These are phyloP conservation scores for Russula sp. DNA, from an alignment of 768 basidiomycete genomes.

Conservation along the genomic window DNA sequence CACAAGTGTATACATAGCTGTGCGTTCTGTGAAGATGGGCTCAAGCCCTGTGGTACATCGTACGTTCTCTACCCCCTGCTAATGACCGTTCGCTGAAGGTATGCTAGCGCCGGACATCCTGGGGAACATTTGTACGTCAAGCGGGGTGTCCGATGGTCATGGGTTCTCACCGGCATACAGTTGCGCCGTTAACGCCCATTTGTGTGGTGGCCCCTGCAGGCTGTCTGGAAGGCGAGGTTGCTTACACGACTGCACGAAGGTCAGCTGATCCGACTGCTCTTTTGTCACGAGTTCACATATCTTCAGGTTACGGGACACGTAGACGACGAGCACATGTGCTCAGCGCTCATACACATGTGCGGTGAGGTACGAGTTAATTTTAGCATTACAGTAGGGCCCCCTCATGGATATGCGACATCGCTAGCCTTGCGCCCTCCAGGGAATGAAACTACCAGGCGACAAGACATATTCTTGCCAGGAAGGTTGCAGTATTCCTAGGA, in stretches of 20 bases:
- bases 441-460: not conserved
- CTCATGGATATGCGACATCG: slow-evolving; percentile 32
- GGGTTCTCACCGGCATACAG: slow-evolving; percentile 29
- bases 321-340: slow-evolving; percentile 48
- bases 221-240: slow-evolving; percentile 46
- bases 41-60: slow-evolving; percentile 41
- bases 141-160: too few relatives aligned
- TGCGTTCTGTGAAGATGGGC: slow-evolving; percentile 36
- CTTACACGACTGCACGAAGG: slow-evolving; percentile 48
- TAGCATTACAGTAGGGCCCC: not conserved
- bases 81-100: too few relatives aligned
- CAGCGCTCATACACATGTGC: slow-evolving; percentile 49
- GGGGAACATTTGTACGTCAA: slow-evolving; percentile 48
- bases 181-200: slow-evolving; percentile 44
- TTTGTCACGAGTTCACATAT: not conserved
- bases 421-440: slow-evolving; percentile 21
- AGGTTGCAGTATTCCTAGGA: slow-evolving; percentile 13
- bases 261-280: slow-evolving; percentile 19
- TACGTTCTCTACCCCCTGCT: slow-evolving; percentile 29
- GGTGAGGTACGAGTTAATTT: slow-evolving; percentile 38
- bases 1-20: slow-evolving; percentile 45
- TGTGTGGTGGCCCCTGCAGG: slow-evolving; percentile 49
- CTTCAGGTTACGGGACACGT: slow-evolving; percentile 42
- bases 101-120: slow-evolving; percentile 33
- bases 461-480: slow-evolving; percentile 15